Base-by-base conservation (phyloP, 257 asterid genomes). In the Fraxinus anomala region DNA sequence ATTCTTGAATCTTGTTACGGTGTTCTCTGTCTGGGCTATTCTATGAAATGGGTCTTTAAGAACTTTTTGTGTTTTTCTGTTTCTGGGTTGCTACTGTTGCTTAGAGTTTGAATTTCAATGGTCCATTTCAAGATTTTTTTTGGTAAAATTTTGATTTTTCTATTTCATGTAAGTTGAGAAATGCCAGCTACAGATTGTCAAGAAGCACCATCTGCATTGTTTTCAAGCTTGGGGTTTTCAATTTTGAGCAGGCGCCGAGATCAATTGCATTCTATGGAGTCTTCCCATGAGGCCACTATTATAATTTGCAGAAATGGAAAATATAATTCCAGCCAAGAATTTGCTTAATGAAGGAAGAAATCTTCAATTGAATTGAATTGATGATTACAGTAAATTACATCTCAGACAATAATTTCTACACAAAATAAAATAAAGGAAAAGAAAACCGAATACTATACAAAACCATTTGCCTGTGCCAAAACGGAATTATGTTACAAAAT, bases 181-280 rank as follows among this genome's bases (percentile, higher is more conserved):
- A 88, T 88, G 90, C 90, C 88, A 21, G 36, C 85, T 6, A 85
- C 91, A 23, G 88, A 88, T 23, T 84, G 75, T 59, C 89, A 77
- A 30, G 85, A 81, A 24, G 14, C 84, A 3, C 77, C 89, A 28
- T 77, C 88, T 1, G 82, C 91, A 0, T 36, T 17, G 14, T 76
- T 82, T 6, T 81, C 89, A 1, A 12, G 68, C 44, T 79, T 80
- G 36, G 83, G 84, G 2, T 85, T 87, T 56, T 88, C 94, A 19
- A 83, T 90, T 59, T 61, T 88, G 39, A 90, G 84, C 80, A 59
- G 87, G 8, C 89, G 87, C 72, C 89, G 85, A 44, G 91, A 88
- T 61, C 92, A 87, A 49, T 84, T 86, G 34, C 94, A 85, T 77
- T 80, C 92, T 0, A 87, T 86, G 85, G 91, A 85, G 75, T 73